Conservation (phyloP, 306 rosid genomes). For the Hippophae rhamnoides region DNA sequence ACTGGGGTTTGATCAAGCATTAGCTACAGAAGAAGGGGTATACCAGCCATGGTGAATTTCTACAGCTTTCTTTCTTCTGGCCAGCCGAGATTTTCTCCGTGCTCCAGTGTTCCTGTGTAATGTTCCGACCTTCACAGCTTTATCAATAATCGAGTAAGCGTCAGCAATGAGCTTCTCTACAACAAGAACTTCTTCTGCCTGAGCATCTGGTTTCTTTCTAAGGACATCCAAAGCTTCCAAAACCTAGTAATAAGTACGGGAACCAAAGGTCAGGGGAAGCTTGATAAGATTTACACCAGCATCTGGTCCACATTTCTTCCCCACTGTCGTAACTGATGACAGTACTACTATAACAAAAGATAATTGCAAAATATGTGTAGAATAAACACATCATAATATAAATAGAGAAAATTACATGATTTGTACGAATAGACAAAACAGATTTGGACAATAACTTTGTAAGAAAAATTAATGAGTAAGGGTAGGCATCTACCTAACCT, state of each 20-base stretch:
- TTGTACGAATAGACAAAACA: no score
- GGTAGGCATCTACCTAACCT: no score
- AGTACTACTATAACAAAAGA: no score
- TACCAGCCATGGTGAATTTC: slow-evolving; percentile 98
- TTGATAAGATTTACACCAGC: not conserved
- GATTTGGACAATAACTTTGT: no score
- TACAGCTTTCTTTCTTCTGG: slow-evolving; percentile 82
- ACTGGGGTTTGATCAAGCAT: no score
- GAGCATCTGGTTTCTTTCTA: slow-evolving; percentile 69
- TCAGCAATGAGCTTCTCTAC: slow-evolving; percentile 89
- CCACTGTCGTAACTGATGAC: no score
- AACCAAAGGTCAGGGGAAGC: no score
- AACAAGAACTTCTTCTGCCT: slow-evolving; percentile 57
- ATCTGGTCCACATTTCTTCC: no score
- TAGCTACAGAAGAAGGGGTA: slow-evolving; percentile 25
- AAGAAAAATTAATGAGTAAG: no score
- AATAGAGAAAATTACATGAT: no score
- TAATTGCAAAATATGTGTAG: no score
- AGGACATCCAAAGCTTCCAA: slow-evolving; percentile 74
- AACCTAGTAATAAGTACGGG: slow-evolving; percentile 40
- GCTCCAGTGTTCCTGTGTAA: slow-evolving; percentile 90
- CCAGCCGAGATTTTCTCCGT: slow-evolving; percentile 79
- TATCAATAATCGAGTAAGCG: slow-evolving; percentile 85
- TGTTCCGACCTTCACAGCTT: slow-evolving; percentile 90
- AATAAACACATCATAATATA: no score